These are phyloP conservation scores for Hypomyces rosellus DNA, from an alignment of 2,329 filamentous ascomycete genomes.

Conservation along the genomic window DNA sequence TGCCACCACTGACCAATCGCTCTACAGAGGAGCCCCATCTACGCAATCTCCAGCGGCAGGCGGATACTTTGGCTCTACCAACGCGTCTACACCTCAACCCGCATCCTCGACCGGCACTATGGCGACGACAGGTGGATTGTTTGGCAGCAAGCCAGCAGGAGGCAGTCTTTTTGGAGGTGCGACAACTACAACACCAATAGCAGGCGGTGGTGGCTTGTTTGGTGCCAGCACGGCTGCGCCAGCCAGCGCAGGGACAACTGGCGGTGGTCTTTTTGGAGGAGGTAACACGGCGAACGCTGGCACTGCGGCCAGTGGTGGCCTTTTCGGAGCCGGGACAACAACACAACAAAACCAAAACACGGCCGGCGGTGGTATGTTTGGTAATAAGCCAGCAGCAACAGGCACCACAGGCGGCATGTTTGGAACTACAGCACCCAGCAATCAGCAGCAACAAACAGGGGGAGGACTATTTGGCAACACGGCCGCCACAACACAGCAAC, in stretches of 20 bases:
- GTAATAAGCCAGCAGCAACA: conserved; percentile 14
- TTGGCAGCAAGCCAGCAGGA: conserved; percentile 25
- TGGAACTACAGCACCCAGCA: conserved; percentile 22
- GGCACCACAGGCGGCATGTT: conserved; percentile 24
- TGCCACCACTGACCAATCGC: conserved; percentile 6
- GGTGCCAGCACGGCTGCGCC: conserved; percentile 7
- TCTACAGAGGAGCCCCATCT: conserved; percentile 19
- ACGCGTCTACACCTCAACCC: conserved; percentile 21
- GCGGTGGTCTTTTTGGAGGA: conserved; percentile 26
- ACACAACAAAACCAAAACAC: neutral
- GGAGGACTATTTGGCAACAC: conserved; percentile 28
- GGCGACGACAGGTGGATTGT: conserved; percentile 32
- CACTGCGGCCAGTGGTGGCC: neutral
- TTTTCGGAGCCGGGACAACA: conserved; percentile 11
- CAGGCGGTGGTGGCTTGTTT: conserved; percentile 19
- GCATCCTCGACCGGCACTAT: conserved; percentile 25
- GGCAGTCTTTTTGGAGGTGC: conserved; percentile 26
- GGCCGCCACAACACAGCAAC: conserved; percentile 9
- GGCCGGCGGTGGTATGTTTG: conserved; percentile 16
- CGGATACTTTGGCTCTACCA: conserved; percentile 31
- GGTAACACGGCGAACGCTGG: conserved; percentile 11
- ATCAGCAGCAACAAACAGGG: conserved; percentile 20
- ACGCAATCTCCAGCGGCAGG: conserved; percentile 29
- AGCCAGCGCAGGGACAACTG: conserved; percentile 13
- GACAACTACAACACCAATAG: conserved; percentile 14